A percentile compares a stretch with the other conserved stretches of the same genome.
These are phyloP conservation scores for Periconia macrospinosa DNA, from an alignment of 2,329 filamentous ascomycete genomes.

Conservation along the genomic window DNA sequence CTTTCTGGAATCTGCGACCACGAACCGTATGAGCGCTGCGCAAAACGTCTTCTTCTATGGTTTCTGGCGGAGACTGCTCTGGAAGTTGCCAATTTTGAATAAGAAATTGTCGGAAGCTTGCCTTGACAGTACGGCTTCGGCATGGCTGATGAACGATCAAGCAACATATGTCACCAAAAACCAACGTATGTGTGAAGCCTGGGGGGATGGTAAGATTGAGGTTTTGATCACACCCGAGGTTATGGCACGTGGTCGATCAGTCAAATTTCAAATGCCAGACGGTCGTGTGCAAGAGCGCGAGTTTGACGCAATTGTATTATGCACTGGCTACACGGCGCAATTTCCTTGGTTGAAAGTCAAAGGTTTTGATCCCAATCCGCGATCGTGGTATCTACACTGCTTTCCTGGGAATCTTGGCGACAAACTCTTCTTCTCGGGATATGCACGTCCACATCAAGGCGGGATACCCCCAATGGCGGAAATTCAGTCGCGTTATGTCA, in stretches of 20 bases:
- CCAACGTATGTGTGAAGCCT: constrained; percentile 9
- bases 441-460: constrained; percentile 7
- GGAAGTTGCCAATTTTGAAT: constrained; percentile 2
- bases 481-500: constrained; percentile 4
- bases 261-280: neutral
- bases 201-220: constrained; percentile 2
- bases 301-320: constrained; percentile 6
- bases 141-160: constrained; percentile 6
- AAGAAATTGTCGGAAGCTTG: neutral
- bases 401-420: constrained; percentile 3
- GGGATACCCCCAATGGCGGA: constrained; percentile 8
- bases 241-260: neutral
- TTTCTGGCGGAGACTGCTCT: constrained; percentile 4
- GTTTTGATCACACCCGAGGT: neutral
- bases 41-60: constrained; percentile 9
- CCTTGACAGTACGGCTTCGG: constrained; percentile 2
- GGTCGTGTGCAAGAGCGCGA: constrained; percentile 1
- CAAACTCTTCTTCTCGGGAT: constrained; percentile 4
- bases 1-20: constrained; percentile 7
- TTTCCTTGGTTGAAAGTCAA: constrained; percentile 6
- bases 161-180: constrained; percentile 10
- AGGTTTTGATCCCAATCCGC: constrained; percentile 3
- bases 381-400: constrained; percentile 8
- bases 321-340: constrained; percentile 1
- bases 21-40: constrained; percentile 7